Conservation (phyloP, 1,139 yeast genomes). For the Magnusiomyces clavatus region DNA sequence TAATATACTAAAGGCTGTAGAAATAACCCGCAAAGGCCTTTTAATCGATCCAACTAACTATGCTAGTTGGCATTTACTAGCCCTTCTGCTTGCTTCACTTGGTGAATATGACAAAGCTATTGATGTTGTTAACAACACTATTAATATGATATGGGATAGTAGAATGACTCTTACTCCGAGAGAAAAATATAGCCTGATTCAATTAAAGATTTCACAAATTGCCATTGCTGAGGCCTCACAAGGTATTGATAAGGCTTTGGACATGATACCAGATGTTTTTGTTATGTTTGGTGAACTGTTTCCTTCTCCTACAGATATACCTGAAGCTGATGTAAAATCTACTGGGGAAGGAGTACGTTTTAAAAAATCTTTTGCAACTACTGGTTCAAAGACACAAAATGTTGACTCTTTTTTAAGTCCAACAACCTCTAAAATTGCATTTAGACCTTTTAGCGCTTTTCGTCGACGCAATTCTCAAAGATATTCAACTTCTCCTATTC, state of each 20-base stretch:
- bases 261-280: conserved; percentile 59
- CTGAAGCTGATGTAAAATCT: conserved; percentile 7
- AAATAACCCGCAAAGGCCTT: conserved; percentile 32
- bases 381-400: background rate
- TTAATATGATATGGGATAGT: conserved; percentile 21
- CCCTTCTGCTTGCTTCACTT: conserved; percentile 44
- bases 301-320: conserved; percentile 1
- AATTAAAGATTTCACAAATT: conserved; percentile 68
- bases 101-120: conserved; percentile 43
- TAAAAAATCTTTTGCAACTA: background rate
- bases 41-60: conserved; percentile 36
- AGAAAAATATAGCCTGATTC: conserved; percentile 44
- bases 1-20: conserved; percentile 26
- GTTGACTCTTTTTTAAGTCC: too few relatives aligned
- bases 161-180: conserved; percentile 6
- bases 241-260: conserved; percentile 57
- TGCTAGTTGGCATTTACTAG: conserved; percentile 45
- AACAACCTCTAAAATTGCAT: background rate
- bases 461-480: too few relatives aligned
- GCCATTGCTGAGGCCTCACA: conserved; percentile 59
- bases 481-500: too few relatives aligned
- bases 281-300: conserved; percentile 52
- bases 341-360: background rate
- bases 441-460: too few relatives aligned
- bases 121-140: conserved; percentile 38